Base-by-base conservation (phyloP, 208 protist genomes). In the Blechomonas ayalai region DNA sequence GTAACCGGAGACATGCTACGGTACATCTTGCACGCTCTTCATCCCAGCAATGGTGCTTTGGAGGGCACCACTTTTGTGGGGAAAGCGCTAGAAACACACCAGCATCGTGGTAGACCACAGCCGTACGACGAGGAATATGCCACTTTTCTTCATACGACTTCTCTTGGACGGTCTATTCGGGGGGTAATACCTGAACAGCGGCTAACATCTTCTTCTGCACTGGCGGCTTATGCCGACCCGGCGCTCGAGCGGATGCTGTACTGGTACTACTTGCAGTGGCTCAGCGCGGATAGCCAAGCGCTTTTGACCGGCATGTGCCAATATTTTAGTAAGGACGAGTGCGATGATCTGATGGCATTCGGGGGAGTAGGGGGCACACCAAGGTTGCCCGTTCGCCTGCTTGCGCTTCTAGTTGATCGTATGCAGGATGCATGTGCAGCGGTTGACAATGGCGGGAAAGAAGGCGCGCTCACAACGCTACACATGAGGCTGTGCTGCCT, bases 401-500 rank as follows among this genome's bases (percentile, higher is more conserved):
- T 61, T 10, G 29, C 8, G n/a, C 28, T 60, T 12, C 23, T 67
- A 34, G 7, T 61, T 10, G 26, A 45, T 38, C 60, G 60, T n/a
- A 26, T 67, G 22, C 37, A 34, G 2, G 19, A n/a, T 45, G 44
- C 16, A 18, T 67, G 52, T 32, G 18, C 22, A 0, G 34, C 33
- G 12, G 40, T 49, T 37, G 32, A 40, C 19, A 40, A 35, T 7
- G 20, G 3, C 5, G 45, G 34, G 18, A n/a, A n/a, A n/a, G n/a
- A n/a, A n/a, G n/a, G n/a, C n/a, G n/a, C n/a, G n/a, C n/a, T n/a
- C n/a, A n/a, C n/a, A n/a, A n/a, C n/a, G n/a, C n/a, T n/a, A n/a
- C n/a, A n/a, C n/a, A n/a, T n/a, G n/a, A n/a, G n/a, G n/a, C n/a
- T n/a, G n/a, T n/a, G n/a, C n/a, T n/a, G n/a, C n/a, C n/a, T n/a